Percentiles rank a stretch among this genome's conserved stretches.
phyloP scores from a whole-genome alignment of 2,329 filamentous ascomycete species.

The Hypoxylon sp. region DNA sequence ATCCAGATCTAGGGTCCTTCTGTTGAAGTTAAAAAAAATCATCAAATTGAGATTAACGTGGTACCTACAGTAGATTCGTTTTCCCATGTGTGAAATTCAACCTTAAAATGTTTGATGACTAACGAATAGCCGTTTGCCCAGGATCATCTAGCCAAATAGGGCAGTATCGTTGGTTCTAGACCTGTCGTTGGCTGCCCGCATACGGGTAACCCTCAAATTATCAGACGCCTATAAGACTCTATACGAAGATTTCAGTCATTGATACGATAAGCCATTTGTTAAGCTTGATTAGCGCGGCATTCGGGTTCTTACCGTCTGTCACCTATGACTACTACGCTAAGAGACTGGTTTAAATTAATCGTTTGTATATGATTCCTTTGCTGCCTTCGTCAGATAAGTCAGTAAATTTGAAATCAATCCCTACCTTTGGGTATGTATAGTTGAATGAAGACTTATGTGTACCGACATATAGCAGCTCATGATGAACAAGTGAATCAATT shows the following conservation, averaged over 20 bases:
- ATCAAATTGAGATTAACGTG: slow-evolving; percentile 18
- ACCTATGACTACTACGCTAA: slow-evolving; percentile 2
- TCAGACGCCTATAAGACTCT: too few species aligned
- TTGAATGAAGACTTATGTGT: too few species aligned
- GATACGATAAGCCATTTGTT: slow-evolving; percentile 7
- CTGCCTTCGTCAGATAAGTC: background rate
- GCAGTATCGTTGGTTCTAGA: slow-evolving; percentile 22
- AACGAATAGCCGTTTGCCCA: slow-evolving; percentile 10
- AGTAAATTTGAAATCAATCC: background rate
- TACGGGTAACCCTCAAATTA: too few species aligned
- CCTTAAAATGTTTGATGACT: slow-evolving; percentile 8
- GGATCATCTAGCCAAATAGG: slow-evolving; percentile 10
- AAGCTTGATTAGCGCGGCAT: slow-evolving; percentile 7
- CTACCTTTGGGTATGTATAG: too few species aligned
- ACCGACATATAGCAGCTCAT: too few species aligned
- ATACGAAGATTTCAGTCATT: too few species aligned
- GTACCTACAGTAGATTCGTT: slow-evolving; percentile 13
- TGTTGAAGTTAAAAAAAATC: too few species aligned
- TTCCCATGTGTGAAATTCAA: slow-evolving; percentile 7
- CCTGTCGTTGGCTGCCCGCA: slow-evolving; percentile 3
- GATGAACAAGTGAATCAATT: too few species aligned
- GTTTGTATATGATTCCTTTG: background rate
- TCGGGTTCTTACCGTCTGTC: too few species aligned
- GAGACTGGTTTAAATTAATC: too few species aligned
- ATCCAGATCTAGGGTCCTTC: slow-evolving; percentile 1